Conservation (phyloP, 2,329 filamentous ascomycete species). For the Colletotrichum sp. region DNA sequence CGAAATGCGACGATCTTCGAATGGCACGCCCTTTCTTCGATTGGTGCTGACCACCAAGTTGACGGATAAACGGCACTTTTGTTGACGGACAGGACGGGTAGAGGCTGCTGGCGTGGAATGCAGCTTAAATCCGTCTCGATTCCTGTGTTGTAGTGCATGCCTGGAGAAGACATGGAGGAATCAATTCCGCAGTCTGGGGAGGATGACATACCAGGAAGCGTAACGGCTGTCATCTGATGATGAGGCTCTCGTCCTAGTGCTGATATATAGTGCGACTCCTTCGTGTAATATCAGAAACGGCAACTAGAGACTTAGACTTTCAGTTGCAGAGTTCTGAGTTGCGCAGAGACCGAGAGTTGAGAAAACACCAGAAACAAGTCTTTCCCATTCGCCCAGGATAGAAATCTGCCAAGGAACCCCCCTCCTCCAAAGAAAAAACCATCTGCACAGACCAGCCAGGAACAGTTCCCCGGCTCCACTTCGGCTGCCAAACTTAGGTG, state of each 20-base stretch:
- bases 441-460: not conserved
- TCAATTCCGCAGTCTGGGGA: not conserved
- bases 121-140: not conserved
- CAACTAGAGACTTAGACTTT: not conserved
- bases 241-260: not conserved
- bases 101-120: not conserved
- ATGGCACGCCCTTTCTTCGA: not conserved
- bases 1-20: not conserved
- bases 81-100: not conserved
- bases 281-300: not conserved
- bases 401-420: not conserved
- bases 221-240: not conserved
- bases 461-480: not conserved
- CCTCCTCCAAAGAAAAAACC: not conserved
- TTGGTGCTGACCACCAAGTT: not conserved
- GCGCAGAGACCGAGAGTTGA: not conserved
- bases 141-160: not conserved
- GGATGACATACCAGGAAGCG: not conserved
- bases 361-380: not conserved
- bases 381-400: not conserved
- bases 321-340: not conserved
- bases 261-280: not conserved
- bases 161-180: not conserved
- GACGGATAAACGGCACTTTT: not conserved
- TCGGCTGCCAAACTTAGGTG: not conserved